These are phyloP conservation scores for Irpex sp. DNA, from an alignment of 1,284 basidiomycete species.

Conservation along the genomic window DNA sequence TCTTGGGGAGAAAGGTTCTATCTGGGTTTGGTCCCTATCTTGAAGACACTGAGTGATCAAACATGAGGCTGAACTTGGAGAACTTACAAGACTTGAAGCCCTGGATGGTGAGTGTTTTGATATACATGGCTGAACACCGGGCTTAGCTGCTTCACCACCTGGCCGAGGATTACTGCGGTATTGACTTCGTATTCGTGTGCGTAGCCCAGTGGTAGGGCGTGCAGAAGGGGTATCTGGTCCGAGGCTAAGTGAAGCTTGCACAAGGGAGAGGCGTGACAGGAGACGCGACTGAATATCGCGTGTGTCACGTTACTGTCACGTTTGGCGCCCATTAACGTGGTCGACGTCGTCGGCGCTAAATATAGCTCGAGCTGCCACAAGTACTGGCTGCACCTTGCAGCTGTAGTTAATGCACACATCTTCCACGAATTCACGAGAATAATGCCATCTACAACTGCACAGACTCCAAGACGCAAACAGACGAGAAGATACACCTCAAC, in stretches of 20 bases:
- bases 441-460: conserved; percentile 17
- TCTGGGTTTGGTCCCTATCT: conserved; percentile 80
- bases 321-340: neutral
- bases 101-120: conserved; percentile 90
- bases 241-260: neutral
- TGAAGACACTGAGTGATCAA: conserved; percentile 1
- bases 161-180: neutral
- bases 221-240: neutral
- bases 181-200: neutral
- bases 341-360: neutral
- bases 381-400: neutral
- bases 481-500: conserved; percentile 24
- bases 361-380: too few species aligned
- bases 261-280: conserved; percentile 2
- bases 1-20: conserved; percentile 76
- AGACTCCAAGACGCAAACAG: conserved; percentile 24
- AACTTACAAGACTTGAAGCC: conserved; percentile 92
- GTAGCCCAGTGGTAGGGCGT: neutral
- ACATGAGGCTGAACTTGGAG: neutral
- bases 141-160: neutral
- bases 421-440: neutral
- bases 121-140: conserved; percentile 51
- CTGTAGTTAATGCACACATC: neutral
- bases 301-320: conserved; percentile 3
- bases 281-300: conserved; percentile 9